These are phyloP conservation scores for Tetrastigma voinierianum DNA, from an alignment of 164 flowering plant species.

Conservation along the genomic window DNA sequence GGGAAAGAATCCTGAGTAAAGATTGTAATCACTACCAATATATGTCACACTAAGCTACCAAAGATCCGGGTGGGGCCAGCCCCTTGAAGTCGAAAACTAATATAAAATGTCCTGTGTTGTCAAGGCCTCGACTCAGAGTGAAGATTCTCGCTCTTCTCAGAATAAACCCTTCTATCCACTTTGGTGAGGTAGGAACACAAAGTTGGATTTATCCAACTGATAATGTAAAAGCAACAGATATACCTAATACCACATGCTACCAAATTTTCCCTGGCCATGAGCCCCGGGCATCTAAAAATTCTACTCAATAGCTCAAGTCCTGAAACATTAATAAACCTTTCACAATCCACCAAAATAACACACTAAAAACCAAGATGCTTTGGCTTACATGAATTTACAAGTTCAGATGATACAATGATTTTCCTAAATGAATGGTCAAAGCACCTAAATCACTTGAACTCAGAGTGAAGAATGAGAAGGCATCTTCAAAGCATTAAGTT, in stretches of 20 bases:
- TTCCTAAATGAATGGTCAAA: neutral
- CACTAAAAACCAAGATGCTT: neutral
- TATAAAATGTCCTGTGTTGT: slow-evolving; percentile 85
- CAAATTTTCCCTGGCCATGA: slow-evolving; percentile 66
- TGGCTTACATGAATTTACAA: neutral
- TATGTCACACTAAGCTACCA: slow-evolving; percentile 86
- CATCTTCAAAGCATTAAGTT: too few relatives aligned
- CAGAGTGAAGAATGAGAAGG: too few relatives aligned
- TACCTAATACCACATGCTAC: slow-evolving; percentile 89
- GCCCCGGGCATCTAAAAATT: slow-evolving; percentile 65
- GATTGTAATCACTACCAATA: slow-evolving; percentile 58
- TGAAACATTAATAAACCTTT: slow-evolving; percentile 21
- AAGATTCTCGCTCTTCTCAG: slow-evolving; percentile 88
- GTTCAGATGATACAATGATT: neutral
- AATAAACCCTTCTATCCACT: slow-evolving; percentile 90
- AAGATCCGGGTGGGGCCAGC: slow-evolving; percentile 99
- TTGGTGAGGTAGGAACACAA: slow-evolving; percentile 71
- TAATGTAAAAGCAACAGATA: slow-evolving; percentile 74
- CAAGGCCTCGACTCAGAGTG: slow-evolving; percentile 59
- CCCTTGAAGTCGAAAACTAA: slow-evolving; percentile 90
- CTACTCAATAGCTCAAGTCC: slow-evolving; percentile 76
- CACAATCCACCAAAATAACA: neutral
- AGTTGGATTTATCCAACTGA: slow-evolving; percentile 51
- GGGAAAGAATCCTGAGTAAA: slow-evolving; percentile 67
- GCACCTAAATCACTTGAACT: too few relatives aligned